Evolutionary conservation across 176 grass and related monocot genomes (phyloP).

Genomic region (Guadua angustifolia): DNA sequence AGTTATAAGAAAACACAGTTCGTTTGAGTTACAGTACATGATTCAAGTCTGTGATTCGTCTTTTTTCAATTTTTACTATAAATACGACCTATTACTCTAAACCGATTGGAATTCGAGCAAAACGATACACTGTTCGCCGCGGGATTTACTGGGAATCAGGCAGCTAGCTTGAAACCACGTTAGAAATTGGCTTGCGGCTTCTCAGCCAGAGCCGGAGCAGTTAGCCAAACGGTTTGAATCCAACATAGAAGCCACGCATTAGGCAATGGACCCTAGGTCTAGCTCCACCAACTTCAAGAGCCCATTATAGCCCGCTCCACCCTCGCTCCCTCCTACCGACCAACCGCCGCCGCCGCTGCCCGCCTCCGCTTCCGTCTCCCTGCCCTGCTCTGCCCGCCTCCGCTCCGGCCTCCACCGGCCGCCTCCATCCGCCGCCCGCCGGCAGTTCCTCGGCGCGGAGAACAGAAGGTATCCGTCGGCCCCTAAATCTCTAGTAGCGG

Average conservation of each 20-base stretch:
- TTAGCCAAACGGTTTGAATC: neutral
- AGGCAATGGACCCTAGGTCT: neutral
- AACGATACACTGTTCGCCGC: no score
- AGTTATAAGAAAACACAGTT: no score
- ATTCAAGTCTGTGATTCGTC: no score
- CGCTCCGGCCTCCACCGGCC: neutral
- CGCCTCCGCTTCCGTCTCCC: neutral
- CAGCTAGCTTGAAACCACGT: no score
- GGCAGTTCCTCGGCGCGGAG: neutral
- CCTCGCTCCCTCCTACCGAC: neutral
- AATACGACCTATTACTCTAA: no score
- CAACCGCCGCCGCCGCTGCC: neutral
- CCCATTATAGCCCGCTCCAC: neutral
- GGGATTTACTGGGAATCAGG: no score
- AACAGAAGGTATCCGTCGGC: constrained; percentile 8
- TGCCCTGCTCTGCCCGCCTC: neutral
- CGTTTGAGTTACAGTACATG: no score
- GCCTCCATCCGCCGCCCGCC: neutral
- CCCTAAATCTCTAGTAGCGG: neutral
- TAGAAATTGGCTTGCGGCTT: no score
- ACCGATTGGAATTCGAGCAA: neutral
- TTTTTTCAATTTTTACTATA: no score
- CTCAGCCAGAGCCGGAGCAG: constrained; percentile 1
- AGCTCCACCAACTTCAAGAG: neutral
- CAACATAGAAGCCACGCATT: neutral